Base-by-base conservation (phyloP, 139 green algal genomes). In the Pycnococcus provasolii region DNA sequence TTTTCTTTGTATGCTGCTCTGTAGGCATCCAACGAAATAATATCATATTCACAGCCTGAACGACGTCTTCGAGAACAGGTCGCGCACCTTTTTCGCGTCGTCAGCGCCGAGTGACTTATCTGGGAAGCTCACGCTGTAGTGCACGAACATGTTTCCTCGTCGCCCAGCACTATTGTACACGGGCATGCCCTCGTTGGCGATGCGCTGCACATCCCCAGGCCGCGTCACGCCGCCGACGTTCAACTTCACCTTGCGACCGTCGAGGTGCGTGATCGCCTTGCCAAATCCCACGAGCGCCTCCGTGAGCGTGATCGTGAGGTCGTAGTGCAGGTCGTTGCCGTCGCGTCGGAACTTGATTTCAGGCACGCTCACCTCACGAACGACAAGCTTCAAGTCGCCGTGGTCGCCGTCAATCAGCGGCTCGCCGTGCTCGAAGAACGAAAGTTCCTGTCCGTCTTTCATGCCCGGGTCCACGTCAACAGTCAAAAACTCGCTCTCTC, bases 361-460 rank as follows among this genome's bases (percentile, higher is more conserved):
- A 15, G 11, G 40, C n/a, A 67, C 45, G 11, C 45, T 9, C 13
- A 15, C 37, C 8, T 50, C 46, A 2, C 39, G 26, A 11, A 75
- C 40, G 11, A 51, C 45, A 37, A 90, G 72, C 71, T 86, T 85
- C 44, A 99, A 79, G 77, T 98, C 94, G 5, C 94, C 94, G 3
- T 89, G 79, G 66, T 99, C 93, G 1, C 94, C 93, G 71, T 97
- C 92, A 2, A 95, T 77, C 26, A 92, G 63, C 0, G 91, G 88
- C 81, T 97, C 91, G 48, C 89, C 91, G 62, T 96, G 87, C 73
- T 97, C 92, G 73, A 96, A 97, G 55, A 96, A 95, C 0, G 62
- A 68, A 48, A 98, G 92, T 66, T 91, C 85, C 62, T 92, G 77
- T 3, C 85, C 83, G 13, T 95, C 78, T 2, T 54, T 47, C 85